These are phyloP conservation scores for Sporothrix luriei DNA, from an alignment of 2,329 filamentous ascomycete genomes.

Conservation along the genomic window DNA sequence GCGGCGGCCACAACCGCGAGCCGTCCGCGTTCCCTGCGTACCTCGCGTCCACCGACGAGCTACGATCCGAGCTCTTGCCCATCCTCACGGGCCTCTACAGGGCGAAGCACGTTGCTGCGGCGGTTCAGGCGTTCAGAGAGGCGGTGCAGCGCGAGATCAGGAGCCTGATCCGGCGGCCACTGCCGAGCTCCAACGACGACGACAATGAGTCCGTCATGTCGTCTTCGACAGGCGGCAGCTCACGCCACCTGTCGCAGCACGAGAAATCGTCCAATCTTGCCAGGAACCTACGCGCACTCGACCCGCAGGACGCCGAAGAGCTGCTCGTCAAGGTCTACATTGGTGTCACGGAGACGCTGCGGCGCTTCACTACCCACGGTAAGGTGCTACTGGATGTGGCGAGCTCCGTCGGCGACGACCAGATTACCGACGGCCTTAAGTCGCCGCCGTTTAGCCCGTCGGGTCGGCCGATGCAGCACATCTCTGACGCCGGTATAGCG, in stretches of 20 bases:
- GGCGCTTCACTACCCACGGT: conserved; percentile 83
- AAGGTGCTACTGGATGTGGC: conserved; percentile 95
- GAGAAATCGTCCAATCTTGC: conserved; percentile 89
- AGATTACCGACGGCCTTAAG: conserved; percentile 34
- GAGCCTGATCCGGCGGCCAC: conserved; percentile 75
- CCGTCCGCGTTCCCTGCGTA: conserved; percentile 76
- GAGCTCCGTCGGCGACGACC: conserved; percentile 64
- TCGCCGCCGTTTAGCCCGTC: conserved; percentile 59
- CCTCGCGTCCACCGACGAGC: conserved; percentile 68
- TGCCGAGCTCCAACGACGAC: conserved; percentile 92
- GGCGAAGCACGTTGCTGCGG: conserved; percentile 76
- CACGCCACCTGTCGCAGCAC: conserved; percentile 71
- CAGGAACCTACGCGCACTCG: conserved; percentile 81
- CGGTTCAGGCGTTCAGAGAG: conserved; percentile 82
- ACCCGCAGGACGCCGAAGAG: conserved; percentile 80
- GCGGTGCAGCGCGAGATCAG: conserved; percentile 84
- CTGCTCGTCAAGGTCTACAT: conserved; percentile 83
- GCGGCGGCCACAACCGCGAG: conserved; percentile 67
- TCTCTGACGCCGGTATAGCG: conserved; percentile 49
- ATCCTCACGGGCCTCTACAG: conserved; percentile 79
- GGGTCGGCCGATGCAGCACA: conserved; percentile 42
- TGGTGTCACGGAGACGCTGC: conserved; percentile 80
- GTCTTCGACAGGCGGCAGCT: conserved; percentile 70
- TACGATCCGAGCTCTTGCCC: conserved; percentile 70
- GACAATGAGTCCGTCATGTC: conserved; percentile 90